Evolutionary conservation across 495 filamentous ascomycete species (phyloP), one percentile per base, ranked within the genome.

Genomic region (Tuber borchii): DNA sequence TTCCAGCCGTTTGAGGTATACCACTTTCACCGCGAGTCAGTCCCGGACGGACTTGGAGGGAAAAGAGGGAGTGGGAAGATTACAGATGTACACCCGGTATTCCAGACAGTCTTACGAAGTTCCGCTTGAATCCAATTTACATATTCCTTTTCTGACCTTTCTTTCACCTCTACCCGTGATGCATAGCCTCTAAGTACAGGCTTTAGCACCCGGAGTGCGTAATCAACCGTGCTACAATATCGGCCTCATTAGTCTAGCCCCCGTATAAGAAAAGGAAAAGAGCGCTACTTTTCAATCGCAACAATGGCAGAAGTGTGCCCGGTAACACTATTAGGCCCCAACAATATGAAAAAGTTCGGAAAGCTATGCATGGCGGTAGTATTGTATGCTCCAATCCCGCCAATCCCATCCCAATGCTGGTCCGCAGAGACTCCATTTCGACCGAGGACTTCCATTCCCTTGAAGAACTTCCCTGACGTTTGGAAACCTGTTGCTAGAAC

Each of bases 331-430:
- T 92, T 91, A 0, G 90, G 90, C 0, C 90, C 90, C 78, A 89
- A 89, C 14, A 92, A 82, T 48, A 90, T 86, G 83, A 92, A 92
- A 82, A 91, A 88, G 74, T 92, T 92, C 0, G 90, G 90, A 80
- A 90, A 92, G 0, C 86, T 86, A 74, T 91, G 88, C 83, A 92
- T 86, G 3, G 90, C 89, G 69, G 87, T 88, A 7, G 89, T 89
- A 73, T 88, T 86, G 81, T 92, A 92, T 5, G 89, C 88, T 75
- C 89, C 89, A 0, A 89, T 81, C 1, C 89, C 88, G 20, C 85
- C 89, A 43, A 85, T 82, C 74, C 86, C 84, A 0, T 87, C 84
- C 88, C 89, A 91, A 0, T 87, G 82, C 69, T 89, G 85, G 39
- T 88, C 82, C 43, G 91, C 82, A 45, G 84, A 82, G 71, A 85